Conservation (phyloP, 192 early-diverging fungal genomes). For the Allomyces arbusculus region DNA sequence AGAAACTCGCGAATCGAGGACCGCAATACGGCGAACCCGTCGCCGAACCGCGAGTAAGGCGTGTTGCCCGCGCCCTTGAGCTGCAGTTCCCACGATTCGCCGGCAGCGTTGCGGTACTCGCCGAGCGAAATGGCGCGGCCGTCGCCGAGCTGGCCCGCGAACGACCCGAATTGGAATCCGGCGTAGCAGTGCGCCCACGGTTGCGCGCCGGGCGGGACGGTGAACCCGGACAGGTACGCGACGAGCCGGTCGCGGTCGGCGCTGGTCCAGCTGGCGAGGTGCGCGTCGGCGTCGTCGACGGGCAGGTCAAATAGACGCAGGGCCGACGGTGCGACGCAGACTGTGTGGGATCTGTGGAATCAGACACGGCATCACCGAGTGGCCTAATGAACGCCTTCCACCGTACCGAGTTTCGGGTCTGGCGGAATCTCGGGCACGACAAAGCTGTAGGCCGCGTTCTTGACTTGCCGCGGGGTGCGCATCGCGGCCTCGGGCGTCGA, state of each 20-base stretch:
- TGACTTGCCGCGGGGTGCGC: constrained; percentile 9
- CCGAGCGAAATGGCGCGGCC: constrained; percentile 66
- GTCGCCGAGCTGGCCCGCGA: constrained; percentile 65
- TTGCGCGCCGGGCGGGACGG: constrained; percentile 17
- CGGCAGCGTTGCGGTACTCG: constrained; percentile 14
- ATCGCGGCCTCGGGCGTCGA: constrained; percentile 3
- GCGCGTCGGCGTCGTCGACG: neutral
- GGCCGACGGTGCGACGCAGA: constrained; percentile 8
- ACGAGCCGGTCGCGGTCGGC: constrained; percentile 7
- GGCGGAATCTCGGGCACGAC: constrained; percentile 7
- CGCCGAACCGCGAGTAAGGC: constrained; percentile 67
- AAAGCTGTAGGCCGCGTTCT: constrained; percentile 14
- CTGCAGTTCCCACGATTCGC: constrained; percentile 50
- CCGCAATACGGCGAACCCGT: constrained; percentile 70
- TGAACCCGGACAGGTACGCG: constrained; percentile 17
- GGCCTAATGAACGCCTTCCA: too few relatives aligned
- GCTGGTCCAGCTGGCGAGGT: neutral
- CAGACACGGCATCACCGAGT: too few relatives aligned
- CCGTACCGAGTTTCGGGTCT: constrained; percentile 5
- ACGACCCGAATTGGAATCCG: constrained; percentile 49
- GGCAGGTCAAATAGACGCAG: constrained; percentile 9
- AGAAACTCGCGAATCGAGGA: constrained; percentile 76
- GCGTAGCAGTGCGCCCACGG: constrained; percentile 52
- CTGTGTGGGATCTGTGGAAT: too few relatives aligned
- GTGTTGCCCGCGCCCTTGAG: constrained; percentile 73